Percentiles rank a stretch among this genome's conserved stretches.
Conservation (phyloP, 768 basidiomycete genomes). For the Filobasidium wieringae region DNA sequence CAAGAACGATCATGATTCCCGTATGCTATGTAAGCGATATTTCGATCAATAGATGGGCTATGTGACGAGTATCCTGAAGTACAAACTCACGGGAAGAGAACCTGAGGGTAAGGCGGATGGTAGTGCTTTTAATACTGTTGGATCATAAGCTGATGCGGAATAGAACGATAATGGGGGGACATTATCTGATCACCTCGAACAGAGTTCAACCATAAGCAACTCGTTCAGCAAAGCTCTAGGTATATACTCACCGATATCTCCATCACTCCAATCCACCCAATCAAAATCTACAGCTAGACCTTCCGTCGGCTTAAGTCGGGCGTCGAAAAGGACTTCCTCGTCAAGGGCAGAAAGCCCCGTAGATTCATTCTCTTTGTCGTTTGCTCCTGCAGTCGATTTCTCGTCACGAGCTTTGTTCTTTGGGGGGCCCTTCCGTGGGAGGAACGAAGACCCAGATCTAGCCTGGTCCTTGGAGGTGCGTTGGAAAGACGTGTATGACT, state of each 20-base stretch:
- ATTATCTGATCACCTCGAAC: constrained; percentile 50
- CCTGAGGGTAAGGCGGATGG: constrained; percentile 66
- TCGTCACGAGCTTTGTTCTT: background rate
- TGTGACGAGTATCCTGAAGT: constrained; percentile 53
- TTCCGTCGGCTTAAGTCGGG: constrained; percentile 38
- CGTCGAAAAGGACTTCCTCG: constrained; percentile 43
- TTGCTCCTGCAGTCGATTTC: background rate
- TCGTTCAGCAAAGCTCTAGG: background rate
- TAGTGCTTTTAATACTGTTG: constrained; percentile 57
- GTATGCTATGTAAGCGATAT: constrained; percentile 24
- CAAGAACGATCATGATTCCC: constrained; percentile 64
- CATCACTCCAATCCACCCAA: constrained; percentile 78
- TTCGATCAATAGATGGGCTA: background rate
- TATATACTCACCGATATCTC: constrained; percentile 65
- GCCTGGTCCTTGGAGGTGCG: background rate
- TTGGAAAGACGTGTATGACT: background rate
- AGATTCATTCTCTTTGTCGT: background rate
- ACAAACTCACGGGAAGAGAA: constrained; percentile 34
- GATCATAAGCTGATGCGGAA: constrained; percentile 71
- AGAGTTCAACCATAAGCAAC: background rate
- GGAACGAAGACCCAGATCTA: background rate
- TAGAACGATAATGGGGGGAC: constrained; percentile 80
- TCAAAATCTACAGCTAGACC: constrained; percentile 78
- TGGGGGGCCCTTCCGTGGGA: background rate
- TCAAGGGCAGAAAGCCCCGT: background rate